Evolutionary conservation across 1,139 yeast genomes (phyloP).

Genomic region (Kurtzmaniella quercitrusa): DNA sequence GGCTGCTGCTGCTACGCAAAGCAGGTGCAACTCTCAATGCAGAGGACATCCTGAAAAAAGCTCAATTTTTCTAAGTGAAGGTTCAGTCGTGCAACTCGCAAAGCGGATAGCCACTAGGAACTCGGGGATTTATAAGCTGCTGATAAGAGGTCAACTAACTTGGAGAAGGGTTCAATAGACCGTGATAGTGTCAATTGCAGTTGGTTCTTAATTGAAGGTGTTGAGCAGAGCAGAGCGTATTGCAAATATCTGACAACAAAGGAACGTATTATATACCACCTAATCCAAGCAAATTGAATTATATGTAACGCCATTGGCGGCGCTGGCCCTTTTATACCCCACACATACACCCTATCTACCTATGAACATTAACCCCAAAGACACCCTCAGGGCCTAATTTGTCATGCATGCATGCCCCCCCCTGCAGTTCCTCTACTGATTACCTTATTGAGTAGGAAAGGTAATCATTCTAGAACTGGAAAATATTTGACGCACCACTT

Average conservation of each 20-base stretch:
- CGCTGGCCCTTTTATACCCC: background rate
- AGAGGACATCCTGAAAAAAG: constrained; percentile 1
- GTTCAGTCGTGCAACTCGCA: background rate
- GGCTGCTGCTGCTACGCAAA: constrained; percentile 3
- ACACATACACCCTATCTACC: background rate
- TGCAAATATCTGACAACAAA: background rate
- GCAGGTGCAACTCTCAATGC: constrained; percentile 6
- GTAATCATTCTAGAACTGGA: background rate
- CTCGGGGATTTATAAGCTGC: background rate
- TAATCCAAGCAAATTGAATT: background rate
- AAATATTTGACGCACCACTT: background rate
- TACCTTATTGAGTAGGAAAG: background rate
- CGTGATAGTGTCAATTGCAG: too few species aligned
- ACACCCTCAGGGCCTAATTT: background rate
- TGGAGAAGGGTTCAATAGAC: background rate
- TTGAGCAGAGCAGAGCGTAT: background rate
- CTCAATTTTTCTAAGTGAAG: too few species aligned
- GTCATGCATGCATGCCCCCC: background rate
- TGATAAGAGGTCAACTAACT: background rate
- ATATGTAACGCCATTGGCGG: background rate
- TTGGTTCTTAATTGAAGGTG: background rate
- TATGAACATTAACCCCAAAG: background rate
- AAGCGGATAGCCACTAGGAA: background rate
- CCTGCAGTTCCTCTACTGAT: background rate
- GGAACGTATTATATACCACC: background rate